phyloP scores from a whole-genome alignment of 345 rosid species.

The Schrenkiella parvula region DNA sequence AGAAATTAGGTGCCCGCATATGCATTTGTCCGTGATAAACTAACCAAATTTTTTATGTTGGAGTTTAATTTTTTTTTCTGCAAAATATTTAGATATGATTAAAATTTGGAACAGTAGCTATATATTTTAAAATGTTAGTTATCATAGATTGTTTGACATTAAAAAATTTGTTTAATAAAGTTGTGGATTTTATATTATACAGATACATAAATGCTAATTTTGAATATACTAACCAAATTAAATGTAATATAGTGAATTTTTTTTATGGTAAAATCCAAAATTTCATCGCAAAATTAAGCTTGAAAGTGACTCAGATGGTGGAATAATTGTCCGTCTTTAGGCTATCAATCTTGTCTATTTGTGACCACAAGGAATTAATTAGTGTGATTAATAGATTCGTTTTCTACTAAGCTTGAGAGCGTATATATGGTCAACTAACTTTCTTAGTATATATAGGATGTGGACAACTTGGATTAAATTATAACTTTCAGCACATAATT shows the following conservation, averaged over 20 bases:
- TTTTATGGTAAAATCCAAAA: not conserved
- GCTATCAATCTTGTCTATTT: conserved; percentile 16
- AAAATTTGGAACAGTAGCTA: not conserved
- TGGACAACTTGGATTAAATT: not conserved
- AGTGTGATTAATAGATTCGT: conserved; percentile 11
- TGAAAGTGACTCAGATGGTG: not conserved
- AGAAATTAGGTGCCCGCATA: no score
- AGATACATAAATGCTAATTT: not conserved
- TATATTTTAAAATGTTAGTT: not conserved
- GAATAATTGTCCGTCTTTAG: not conserved
- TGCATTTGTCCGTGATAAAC: no score
- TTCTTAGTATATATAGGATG: conserved; percentile 20
- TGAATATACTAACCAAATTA: not conserved
- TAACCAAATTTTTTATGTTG: no score
- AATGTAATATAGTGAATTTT: not conserved
- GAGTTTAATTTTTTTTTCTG: no score
- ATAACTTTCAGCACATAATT: not conserved
- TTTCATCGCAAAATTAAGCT: not conserved
- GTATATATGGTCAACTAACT: conserved; percentile 22
- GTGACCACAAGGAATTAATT: conserved; percentile 25
- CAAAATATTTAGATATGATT: no score
- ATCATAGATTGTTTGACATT: not conserved
- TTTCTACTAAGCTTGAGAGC: not conserved
- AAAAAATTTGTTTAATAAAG: not conserved
- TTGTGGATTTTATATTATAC: not conserved